These are phyloP conservation scores for Apostasia shenzhenica DNA, from an alignment of 106 monocot genomes.

Conservation along the genomic window DNA sequence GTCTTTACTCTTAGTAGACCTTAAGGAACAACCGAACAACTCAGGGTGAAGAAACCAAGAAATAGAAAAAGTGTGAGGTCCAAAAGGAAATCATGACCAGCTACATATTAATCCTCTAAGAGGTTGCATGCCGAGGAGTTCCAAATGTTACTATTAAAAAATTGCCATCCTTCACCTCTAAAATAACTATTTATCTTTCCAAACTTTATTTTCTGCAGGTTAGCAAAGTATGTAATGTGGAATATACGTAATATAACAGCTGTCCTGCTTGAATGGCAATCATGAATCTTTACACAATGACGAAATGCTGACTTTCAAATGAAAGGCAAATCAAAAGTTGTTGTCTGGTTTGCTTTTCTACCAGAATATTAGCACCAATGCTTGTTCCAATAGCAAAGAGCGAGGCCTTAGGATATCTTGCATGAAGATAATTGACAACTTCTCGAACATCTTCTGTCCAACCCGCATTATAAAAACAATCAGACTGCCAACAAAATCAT, in stretches of 20 bases:
- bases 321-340: background rate
- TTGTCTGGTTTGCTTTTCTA: conserved; percentile 9
- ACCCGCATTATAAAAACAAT: conserved; percentile 84
- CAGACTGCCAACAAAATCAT: conserved; percentile 43
- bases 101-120: too few relatives aligned
- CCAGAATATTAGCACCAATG: conserved; percentile 91
- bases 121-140: too few relatives aligned
- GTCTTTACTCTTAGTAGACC: too few relatives aligned
- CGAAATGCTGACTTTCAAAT: background rate
- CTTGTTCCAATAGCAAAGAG: conserved; percentile 88
- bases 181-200: too few relatives aligned
- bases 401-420: conserved; percentile 52
- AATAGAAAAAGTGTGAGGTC: too few relatives aligned
- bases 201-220: too few relatives aligned
- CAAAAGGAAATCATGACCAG: too few relatives aligned
- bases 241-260: background rate
- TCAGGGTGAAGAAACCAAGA: too few relatives aligned
- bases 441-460: conserved; percentile 86
- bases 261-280: background rate
- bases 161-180: too few relatives aligned
- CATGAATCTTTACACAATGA: background rate
- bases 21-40: too few relatives aligned
- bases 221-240: too few relatives aligned
- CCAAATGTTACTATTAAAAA: too few relatives aligned
- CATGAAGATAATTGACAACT: conserved; percentile 65